Evolutionary conservation across 306 rosid species (phyloP).

Genomic region (Castanea mollissima): DNA sequence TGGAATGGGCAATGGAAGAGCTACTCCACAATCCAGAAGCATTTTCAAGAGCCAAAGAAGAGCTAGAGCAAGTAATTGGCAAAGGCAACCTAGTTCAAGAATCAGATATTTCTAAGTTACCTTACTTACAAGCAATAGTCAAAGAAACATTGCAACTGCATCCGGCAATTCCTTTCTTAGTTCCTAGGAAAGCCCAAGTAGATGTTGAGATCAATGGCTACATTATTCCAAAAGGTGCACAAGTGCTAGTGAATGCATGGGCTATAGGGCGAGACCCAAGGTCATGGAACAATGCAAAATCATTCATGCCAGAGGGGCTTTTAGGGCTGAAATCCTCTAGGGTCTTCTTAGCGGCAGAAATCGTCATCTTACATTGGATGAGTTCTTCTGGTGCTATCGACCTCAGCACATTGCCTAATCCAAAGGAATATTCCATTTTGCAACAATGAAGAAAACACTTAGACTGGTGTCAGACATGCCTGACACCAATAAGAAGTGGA

Average conservation of each 20-base stretch:
- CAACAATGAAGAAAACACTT: no score
- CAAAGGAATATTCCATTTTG: no score
- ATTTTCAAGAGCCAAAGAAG: conserved; percentile 36
- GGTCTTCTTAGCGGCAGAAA: no score
- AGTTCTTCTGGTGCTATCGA: no score
- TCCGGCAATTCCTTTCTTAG: conserved; percentile 39
- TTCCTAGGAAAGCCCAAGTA: conserved; percentile 44
- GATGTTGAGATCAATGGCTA: conserved; percentile 46
- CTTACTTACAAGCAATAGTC: conserved; percentile 52
- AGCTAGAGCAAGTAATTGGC: conserved; percentile 39
- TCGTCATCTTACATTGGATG: no score
- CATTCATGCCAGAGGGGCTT: conserved; percentile 44
- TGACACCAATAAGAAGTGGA: no score
- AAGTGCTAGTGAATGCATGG: conserved; percentile 47
- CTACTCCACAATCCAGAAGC: conserved; percentile 40
- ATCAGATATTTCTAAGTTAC: conserved; percentile 35
- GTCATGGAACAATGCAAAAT: conserved; percentile 38
- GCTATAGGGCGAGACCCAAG: conserved; percentile 39
- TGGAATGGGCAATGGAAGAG: conserved; percentile 64
- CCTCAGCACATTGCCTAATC: no score
- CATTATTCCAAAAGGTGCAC: conserved; percentile 42
- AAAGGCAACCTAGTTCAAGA: conserved; percentile 46
- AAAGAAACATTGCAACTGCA: conserved; percentile 51
- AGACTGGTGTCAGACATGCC: no score
- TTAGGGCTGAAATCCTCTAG: background rate